Conservation (phyloP, 805 yeast genomes). For the Saturnispora dispora region DNA sequence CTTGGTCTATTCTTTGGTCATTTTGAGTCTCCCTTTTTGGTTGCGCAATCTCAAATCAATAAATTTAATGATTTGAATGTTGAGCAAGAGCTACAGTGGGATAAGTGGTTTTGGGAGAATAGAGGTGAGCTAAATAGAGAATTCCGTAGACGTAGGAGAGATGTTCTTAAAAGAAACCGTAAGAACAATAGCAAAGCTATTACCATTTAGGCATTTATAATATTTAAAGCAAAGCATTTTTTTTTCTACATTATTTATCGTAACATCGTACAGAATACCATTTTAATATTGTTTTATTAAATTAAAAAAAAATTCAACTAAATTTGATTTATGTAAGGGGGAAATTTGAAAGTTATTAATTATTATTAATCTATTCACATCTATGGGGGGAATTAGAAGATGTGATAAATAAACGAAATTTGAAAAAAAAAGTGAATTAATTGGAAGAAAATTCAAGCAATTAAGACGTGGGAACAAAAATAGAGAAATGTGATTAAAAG, state of each 20-base stretch:
- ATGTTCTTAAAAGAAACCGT: conserved; percentile 40
- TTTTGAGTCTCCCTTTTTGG: conserved; percentile 74
- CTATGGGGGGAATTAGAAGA: neutral
- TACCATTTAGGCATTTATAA: neutral
- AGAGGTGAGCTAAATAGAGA: conserved; percentile 75
- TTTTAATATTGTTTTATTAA: conserved; percentile 86
- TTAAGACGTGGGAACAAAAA: neutral
- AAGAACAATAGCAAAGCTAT: neutral
- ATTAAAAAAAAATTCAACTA: conserved; percentile 84
- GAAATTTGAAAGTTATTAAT: neutral
- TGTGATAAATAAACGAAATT: neutral
- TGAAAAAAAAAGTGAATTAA: neutral
- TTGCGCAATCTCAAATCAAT: conserved; percentile 72
- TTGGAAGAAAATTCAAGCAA: neutral
- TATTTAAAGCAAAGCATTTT: neutral
- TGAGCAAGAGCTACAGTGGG: conserved; percentile 41
- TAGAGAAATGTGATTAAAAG: neutral
- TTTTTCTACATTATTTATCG: conserved; percentile 3
- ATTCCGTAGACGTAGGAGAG: conserved; percentile 67
- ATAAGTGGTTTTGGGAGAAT: conserved; percentile 69
- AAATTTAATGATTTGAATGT: conserved; percentile 37
- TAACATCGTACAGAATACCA: conserved; percentile 54
- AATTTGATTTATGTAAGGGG: neutral
- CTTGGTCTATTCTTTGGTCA: conserved; percentile 74
- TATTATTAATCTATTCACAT: neutral